Percentiles rank a stretch among this genome's conserved stretches.
Evolutionary conservation across 345 rosid species (phyloP).

Genomic region (Erysimum cheiranthoides): DNA sequence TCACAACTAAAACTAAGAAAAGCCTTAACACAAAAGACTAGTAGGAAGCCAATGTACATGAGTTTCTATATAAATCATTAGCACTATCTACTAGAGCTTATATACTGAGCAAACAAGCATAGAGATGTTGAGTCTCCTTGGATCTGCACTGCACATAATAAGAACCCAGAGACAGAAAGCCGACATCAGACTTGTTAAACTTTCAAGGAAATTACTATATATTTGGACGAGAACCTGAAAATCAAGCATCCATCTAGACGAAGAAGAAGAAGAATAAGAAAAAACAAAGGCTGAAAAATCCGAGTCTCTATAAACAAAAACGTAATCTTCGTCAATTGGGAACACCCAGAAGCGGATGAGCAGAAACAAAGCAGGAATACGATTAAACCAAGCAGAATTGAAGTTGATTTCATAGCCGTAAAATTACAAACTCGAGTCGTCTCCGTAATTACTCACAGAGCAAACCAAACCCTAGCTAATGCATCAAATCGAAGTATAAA

Average conservation of each 20-base stretch:
- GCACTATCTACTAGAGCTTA: conserved; percentile 18
- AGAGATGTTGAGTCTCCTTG: background rate
- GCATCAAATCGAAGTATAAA: background rate
- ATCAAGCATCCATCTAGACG: conserved; percentile 1
- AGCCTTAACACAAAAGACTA: background rate
- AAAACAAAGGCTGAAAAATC: background rate
- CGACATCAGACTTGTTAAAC: background rate
- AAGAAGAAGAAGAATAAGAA: background rate
- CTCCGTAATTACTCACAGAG: background rate
- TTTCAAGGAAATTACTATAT: background rate
- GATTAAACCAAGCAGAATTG: background rate
- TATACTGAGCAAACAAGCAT: background rate
- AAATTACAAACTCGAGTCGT: conserved; percentile 9
- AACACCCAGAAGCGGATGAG: conserved; percentile 1
- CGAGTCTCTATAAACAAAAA: conserved; percentile 1
- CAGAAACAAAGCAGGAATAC: conserved; percentile 13
- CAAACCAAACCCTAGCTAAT: conserved; percentile 25
- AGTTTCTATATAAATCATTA: background rate
- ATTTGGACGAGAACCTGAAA: conserved; percentile 17
- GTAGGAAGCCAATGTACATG: background rate
- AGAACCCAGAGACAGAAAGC: background rate
- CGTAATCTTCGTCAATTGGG: conserved; percentile 5
- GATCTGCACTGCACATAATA: background rate
- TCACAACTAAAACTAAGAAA: conserved; percentile 1
- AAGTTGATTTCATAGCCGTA: background rate